Conservation (phyloP, 208 protist genomes). For the Acanthamoeba lenticulata region DNA sequence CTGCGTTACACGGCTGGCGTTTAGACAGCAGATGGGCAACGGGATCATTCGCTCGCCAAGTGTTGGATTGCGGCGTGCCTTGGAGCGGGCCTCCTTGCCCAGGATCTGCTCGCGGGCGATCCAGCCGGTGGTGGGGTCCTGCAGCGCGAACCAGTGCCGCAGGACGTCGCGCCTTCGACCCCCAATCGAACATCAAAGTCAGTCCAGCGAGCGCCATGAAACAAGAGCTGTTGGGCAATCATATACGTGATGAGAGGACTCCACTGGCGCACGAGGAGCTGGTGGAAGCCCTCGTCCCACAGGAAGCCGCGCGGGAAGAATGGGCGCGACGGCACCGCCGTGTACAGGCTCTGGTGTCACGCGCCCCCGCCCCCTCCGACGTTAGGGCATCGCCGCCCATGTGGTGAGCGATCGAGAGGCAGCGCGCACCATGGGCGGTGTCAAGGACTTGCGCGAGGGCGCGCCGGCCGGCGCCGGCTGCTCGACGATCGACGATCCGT, state of each 20-base stretch:
- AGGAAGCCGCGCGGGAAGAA: constrained; percentile 92
- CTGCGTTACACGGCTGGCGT: neutral
- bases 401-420: no score
- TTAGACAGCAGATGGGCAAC: neutral
- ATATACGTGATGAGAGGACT: constrained; percentile 77
- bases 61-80: neutral
- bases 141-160: constrained; percentile 86
- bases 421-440: neutral
- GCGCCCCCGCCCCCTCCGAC: no score
- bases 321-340: constrained; percentile 85
- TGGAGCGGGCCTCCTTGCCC: constrained; percentile 83
- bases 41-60: neutral
- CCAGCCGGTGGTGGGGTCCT: constrained; percentile 87
- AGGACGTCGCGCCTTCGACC: constrained; percentile 77
- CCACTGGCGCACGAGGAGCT: constrained; percentile 86
- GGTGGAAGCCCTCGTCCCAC: constrained; percentile 94
- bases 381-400: no score
- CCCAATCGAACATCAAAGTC: neutral
- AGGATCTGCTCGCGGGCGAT: constrained; percentile 92
- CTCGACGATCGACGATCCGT: constrained; percentile 17
- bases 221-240: neutral
- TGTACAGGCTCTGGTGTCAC: constrained; percentile 58
- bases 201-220: neutral
- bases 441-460: neutral
- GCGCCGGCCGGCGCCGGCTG: neutral